Evolutionary conservation across 306 rosid genomes (phyloP).

Genomic region (Psophocarpus tetragonolobus): DNA sequence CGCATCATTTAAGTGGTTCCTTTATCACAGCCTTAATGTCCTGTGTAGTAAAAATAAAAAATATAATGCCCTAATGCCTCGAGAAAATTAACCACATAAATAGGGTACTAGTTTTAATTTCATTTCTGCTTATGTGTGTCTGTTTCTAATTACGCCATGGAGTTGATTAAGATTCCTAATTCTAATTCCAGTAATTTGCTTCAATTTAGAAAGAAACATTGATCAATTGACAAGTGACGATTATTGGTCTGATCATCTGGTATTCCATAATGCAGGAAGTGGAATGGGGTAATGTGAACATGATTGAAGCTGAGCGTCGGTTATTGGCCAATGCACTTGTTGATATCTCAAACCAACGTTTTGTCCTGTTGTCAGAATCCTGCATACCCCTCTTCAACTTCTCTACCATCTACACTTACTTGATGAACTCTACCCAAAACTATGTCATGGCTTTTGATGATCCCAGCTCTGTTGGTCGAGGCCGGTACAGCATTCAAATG

Average conservation of each 20-base stretch:
- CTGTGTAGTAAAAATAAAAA: background rate
- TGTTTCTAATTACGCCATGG: background rate
- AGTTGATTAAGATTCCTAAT: background rate
- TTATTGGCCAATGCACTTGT: constrained; percentile 79
- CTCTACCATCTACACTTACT: constrained; percentile 63
- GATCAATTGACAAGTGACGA: background rate
- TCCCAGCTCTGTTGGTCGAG: constrained; percentile 62
- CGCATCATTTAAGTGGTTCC: background rate
- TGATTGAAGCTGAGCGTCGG: constrained; percentile 87
- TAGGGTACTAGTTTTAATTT: background rate
- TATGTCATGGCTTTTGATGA: constrained; percentile 65
- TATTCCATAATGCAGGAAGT: constrained; percentile 53
- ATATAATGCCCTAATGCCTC: background rate
- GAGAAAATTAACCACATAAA: constrained; percentile 1
- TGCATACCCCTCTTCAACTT: constrained; percentile 90
- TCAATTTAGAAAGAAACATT: background rate
- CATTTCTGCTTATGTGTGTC: background rate
- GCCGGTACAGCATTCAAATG: constrained; percentile 64
- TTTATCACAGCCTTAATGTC: background rate
- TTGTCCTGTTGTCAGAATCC: constrained; percentile 73
- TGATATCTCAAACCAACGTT: constrained; percentile 75
- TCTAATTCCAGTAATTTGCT: background rate
- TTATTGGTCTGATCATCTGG: background rate
- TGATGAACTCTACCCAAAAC: constrained; percentile 55
- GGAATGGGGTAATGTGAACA: constrained; percentile 76